Evolutionary conservation across 805 yeast genomes (phyloP).

Genomic region (Barnettozyma vustinii): DNA sequence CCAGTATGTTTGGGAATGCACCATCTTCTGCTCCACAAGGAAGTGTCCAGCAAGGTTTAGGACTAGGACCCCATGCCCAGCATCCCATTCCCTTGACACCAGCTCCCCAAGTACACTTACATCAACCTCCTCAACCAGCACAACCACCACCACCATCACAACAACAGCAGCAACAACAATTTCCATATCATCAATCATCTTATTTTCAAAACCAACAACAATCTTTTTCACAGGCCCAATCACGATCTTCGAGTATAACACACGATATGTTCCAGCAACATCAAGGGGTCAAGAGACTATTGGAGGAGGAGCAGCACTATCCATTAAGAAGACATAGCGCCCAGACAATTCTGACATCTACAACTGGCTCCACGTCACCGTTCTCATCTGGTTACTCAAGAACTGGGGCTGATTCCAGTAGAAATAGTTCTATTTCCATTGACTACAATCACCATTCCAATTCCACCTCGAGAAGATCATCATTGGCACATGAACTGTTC

Average conservation of each 20-base stretch:
- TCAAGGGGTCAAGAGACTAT: conserved; percentile 25
- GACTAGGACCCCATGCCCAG: conserved; percentile 1
- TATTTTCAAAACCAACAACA: conserved; percentile 12
- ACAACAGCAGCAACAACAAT: no score
- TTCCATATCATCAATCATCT: conserved; percentile 4
- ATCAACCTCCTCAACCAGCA: neutral
- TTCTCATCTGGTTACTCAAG: conserved; percentile 29
- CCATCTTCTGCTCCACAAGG: neutral
- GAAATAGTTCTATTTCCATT: conserved; percentile 37
- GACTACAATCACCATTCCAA: conserved; percentile 22
- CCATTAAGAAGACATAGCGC: conserved; percentile 26
- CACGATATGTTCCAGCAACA: conserved; percentile 23
- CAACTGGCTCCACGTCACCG: conserved; percentile 27
- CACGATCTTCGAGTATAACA: conserved; percentile 21
- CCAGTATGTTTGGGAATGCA: conserved; percentile 9
- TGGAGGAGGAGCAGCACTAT: conserved; percentile 22
- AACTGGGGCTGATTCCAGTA: conserved; percentile 28
- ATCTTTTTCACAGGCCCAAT: conserved; percentile 8
- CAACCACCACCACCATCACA: neutral
- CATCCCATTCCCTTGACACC: conserved; percentile 7
- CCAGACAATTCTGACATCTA: conserved; percentile 22
- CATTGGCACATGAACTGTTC: conserved; percentile 39
- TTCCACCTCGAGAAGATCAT: conserved; percentile 36
- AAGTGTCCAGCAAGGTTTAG: neutral
- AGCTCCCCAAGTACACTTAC: neutral